These are phyloP conservation scores for Wickerhamiella sorbophila DNA, from an alignment of 805 yeast genomes.

Conservation along the genomic window DNA sequence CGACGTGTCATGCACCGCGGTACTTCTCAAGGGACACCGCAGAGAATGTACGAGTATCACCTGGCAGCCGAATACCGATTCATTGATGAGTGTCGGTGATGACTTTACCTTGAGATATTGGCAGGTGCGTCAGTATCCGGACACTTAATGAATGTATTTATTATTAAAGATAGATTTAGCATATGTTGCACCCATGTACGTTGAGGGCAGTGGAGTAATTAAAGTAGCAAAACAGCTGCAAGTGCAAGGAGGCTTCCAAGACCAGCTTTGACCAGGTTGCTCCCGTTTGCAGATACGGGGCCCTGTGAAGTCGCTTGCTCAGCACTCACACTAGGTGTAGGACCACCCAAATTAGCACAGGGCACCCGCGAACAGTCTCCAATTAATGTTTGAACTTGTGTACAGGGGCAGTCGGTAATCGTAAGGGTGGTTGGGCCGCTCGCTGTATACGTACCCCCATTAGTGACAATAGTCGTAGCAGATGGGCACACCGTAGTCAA, in stretches of 20 bases:
- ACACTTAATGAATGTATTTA: background rate
- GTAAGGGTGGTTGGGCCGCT: constrained; percentile 9
- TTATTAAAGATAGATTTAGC: background rate
- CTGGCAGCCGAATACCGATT: constrained; percentile 6
- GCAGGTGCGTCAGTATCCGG: constrained; percentile 2
- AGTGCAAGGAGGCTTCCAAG: background rate
- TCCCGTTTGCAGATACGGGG: too few relatives aligned
- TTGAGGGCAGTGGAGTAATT: background rate
- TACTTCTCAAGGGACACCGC: constrained; percentile 10
- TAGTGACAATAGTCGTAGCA: constrained; percentile 9
- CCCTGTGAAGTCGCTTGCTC: too few relatives aligned
- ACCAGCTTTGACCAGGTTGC: background rate
- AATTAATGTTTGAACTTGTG: background rate
- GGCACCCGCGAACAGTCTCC: too few relatives aligned
- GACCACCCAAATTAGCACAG: too few relatives aligned
- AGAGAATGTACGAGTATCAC: constrained; percentile 9
- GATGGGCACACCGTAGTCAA: constrained; percentile 10
- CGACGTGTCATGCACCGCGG: background rate
- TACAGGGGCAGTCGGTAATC: constrained; percentile 12
- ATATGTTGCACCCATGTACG: too few relatives aligned
- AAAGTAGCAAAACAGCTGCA: background rate
- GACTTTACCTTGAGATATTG: constrained; percentile 10
- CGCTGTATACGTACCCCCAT: constrained; percentile 13
- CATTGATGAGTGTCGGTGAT: constrained; percentile 10
- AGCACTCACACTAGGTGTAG: too few relatives aligned